These are phyloP conservation scores for Plasmodium inui DNA, from an alignment of 169 alveolate species.

Conservation along the genomic window DNA sequence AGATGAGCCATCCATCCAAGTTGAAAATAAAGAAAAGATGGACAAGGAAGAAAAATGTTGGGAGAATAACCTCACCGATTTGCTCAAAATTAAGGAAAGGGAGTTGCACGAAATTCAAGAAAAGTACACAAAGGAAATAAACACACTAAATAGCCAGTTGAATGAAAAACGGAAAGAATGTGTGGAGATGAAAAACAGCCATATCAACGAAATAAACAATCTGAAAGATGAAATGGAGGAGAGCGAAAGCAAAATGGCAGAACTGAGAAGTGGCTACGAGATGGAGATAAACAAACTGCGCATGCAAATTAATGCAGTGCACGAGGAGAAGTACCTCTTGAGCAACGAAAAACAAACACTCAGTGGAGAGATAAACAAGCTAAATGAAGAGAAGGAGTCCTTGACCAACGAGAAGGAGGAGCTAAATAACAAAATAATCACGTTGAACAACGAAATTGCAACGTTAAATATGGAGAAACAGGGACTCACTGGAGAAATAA, in stretches of 20 bases:
- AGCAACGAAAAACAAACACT: not conserved
- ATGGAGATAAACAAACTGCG: conserved; percentile 20
- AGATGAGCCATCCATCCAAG: not conserved
- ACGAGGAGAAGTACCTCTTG: conserved; percentile 5
- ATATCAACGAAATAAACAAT: conserved; percentile 24
- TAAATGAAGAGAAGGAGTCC: conserved; percentile 12
- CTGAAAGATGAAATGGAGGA: conserved; percentile 36
- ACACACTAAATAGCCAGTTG: conserved; percentile 14
- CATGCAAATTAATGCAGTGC: not conserved
- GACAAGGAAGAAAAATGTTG: not conserved
- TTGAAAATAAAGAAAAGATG: not conserved
- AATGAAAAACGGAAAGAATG: conserved; percentile 31
- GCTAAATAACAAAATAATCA: conserved; percentile 8
- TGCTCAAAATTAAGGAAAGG: conserved; percentile 18
- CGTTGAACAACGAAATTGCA: conserved; percentile 17
- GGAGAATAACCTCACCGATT: not conserved
- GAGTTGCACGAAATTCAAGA: conserved; percentile 3
- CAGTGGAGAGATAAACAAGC: conserved; percentile 10
- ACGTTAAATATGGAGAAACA: conserved; percentile 4
- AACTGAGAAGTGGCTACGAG: conserved; percentile 3
- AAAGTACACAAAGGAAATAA: conserved; percentile 10
- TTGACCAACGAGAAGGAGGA: not conserved
- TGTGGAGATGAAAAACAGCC: conserved; percentile 13
- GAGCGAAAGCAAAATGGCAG: not conserved
- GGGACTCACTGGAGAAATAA: not conserved